Evolutionary conservation across 2,329 filamentous ascomycete genomes (phyloP).

Genomic region (Cordyceps pruinosa): DNA sequence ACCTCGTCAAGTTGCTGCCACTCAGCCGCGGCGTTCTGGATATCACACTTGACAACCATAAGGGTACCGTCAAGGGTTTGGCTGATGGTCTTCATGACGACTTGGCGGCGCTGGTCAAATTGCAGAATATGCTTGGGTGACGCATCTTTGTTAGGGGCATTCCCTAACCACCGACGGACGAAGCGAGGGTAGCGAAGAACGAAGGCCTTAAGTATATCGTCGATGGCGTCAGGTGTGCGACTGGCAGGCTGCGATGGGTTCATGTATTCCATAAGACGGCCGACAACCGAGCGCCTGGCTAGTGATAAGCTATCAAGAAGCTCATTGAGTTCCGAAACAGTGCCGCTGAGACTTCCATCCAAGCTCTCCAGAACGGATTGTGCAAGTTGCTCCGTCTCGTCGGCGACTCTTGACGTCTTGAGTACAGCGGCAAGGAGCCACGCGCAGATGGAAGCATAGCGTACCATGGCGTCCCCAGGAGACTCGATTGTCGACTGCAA

Average conservation of each 20-base stretch:
- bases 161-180: constrained; percentile 54
- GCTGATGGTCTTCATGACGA: constrained; percentile 44
- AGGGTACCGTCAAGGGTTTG: constrained; percentile 55
- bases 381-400: constrained; percentile 36
- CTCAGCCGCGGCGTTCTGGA: constrained; percentile 39
- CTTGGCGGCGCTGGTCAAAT: constrained; percentile 53
- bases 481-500: constrained; percentile 33
- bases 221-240: constrained; percentile 18
- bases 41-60: constrained; percentile 46
- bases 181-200: constrained; percentile 55
- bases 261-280: constrained; percentile 33
- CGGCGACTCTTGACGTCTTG: constrained; percentile 33
- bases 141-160: constrained; percentile 43
- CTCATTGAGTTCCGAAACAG: constrained; percentile 52
- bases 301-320: constrained; percentile 50
- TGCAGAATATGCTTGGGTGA: constrained; percentile 51
- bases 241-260: constrained; percentile 15
- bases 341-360: constrained; percentile 54
- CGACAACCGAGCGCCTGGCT: constrained; percentile 48
- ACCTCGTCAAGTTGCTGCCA: constrained; percentile 53
- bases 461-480: constrained; percentile 39
- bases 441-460: constrained; percentile 45
- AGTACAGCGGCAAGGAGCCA: constrained; percentile 49
- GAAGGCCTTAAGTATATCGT: constrained; percentile 45
- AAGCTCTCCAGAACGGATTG: constrained; percentile 45